A percentile compares a stretch with the other conserved stretches of the same genome.
Conservation (phyloP, 2,329 filamentous ascomycete species). For the Pseudocercospora crystallina region DNA sequence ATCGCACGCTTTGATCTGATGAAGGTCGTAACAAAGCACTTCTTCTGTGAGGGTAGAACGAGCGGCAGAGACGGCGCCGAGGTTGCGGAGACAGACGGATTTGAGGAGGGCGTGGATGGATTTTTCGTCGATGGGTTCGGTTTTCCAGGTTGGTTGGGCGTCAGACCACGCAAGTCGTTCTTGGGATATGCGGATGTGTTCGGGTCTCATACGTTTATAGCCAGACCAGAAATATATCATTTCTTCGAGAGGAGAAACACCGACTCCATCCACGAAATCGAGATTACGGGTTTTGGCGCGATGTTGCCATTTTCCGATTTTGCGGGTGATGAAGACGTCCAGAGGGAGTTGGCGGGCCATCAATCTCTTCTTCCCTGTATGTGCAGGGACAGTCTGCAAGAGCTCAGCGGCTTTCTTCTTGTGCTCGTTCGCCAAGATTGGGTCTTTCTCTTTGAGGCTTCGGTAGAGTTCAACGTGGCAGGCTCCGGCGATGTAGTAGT, state of each 20-base stretch:
- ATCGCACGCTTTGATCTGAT: conserved; percentile 49
- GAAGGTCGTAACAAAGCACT: conserved; percentile 60
- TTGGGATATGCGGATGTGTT: conserved; percentile 65
- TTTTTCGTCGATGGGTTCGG: conserved; percentile 58
- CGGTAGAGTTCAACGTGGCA: conserved; percentile 83
- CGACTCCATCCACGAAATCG: conserved; percentile 75
- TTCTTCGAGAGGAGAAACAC: conserved; percentile 77
- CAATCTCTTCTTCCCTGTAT: conserved; percentile 83
- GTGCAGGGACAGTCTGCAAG: conserved; percentile 68
- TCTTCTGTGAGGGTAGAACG: conserved; percentile 61
- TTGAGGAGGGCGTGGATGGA: conserved; percentile 67
- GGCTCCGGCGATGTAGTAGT: conserved; percentile 82
- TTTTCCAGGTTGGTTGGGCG: conserved; percentile 52
- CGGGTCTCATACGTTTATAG: conserved; percentile 71
- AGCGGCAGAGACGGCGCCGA: conserved; percentile 61
- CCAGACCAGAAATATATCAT: conserved; percentile 96
- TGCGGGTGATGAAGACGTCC: conserved; percentile 79
- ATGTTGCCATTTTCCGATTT: conserved; percentile 84
- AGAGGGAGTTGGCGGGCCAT: conserved; percentile 89
- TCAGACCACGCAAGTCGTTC: conserved; percentile 65
- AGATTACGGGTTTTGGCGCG: conserved; percentile 66
- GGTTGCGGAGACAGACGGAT: conserved; percentile 64
- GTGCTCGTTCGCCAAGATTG: conserved; percentile 50
- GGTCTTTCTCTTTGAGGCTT: conserved; percentile 47
- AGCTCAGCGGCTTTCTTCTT: conserved; percentile 61